Base-by-base conservation (phyloP, 2,329 filamentous ascomycete genomes). In the Botryotinia narcissicola region DNA sequence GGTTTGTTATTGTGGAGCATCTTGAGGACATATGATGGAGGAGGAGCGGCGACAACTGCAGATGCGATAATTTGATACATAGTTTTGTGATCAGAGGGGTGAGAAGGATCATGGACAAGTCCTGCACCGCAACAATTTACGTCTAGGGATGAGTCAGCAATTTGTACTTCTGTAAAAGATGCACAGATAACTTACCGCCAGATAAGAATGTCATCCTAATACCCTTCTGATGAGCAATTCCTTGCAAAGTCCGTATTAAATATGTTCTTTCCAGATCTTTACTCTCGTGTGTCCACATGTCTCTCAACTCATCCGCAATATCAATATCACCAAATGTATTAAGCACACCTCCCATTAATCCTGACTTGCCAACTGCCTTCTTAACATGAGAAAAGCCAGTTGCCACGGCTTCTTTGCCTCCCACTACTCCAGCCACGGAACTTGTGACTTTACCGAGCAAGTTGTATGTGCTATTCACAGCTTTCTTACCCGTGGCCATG, bases 11-110 rank as follows among this genome's bases (percentile, higher is more conserved):
- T 96, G 86, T 98, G 94, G n/a, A 99, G 90, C 80, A 99, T 88
- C 82, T 97, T 97, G 78, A 98, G 87, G 60, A 98, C 91, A 83
- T 98, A 97, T 77, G 88, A 89, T 66, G 92, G 89, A 3, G 94
- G 92, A 0, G 96, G 95, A 0, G 93, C 92, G 64, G 97, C 97
- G 72, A 98, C 95, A 75, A 99, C 93, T 10, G 94, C 91, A 4
- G 94, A 95, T 2, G 95, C 92, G 81, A 98, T 98, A 81, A 99
- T 88, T 82, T 99, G 96, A 84, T 98, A 99, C 95, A 99, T 99
- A 42, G 96, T 98, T 84, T 98, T 99, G 87, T 98, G 94, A 83
- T 98, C 94, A 57, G 90, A 90, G 0, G 95, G 95, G 81, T 96
- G 93, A 32, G 92, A 88, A 0, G 96, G 96, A 83, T 99, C 96